These are phyloP conservation scores for Gastrolobium bilobum DNA, from an alignment of 306 rosid species.

Conservation along the genomic window DNA sequence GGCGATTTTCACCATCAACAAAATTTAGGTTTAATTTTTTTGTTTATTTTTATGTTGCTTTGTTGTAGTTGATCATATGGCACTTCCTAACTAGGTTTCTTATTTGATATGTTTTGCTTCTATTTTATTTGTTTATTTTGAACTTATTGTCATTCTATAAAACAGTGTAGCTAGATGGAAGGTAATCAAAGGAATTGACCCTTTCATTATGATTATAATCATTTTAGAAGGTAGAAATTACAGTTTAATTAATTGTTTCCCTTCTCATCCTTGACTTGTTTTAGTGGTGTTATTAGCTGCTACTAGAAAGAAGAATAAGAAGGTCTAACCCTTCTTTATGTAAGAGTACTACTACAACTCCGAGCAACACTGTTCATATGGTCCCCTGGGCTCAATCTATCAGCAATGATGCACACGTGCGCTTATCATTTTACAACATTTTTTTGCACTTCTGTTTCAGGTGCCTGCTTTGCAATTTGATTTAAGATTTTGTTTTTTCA, in stretches of 20 bases:
- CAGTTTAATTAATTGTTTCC: not conserved
- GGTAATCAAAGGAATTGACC: constrained; percentile 28
- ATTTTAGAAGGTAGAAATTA: not conserved
- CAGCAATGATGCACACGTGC: constrained; percentile 64
- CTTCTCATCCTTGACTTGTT: constrained; percentile 7
- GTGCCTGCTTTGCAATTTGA: constrained; percentile 2
- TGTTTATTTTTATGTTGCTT: not conserved
- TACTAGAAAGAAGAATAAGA: constrained; percentile 34
- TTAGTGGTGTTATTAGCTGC: not conserved
- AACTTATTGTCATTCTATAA: constrained; percentile 17
- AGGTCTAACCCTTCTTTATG: constrained; percentile 23
- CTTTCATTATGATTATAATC: constrained; percentile 36
- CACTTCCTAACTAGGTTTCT: constrained; percentile 35
- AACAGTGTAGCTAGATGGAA: not conserved
- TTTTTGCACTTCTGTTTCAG: constrained; percentile 47
- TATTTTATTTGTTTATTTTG: not conserved
- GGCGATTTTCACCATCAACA: constrained; percentile 51
- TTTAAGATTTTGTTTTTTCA: constrained; percentile 30
- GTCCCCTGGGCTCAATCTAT: constrained; percentile 61
- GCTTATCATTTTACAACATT: constrained; percentile 47
- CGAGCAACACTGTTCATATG: constrained; percentile 53
- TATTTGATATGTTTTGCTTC: constrained; percentile 12
- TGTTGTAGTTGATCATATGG: constrained; percentile 25
- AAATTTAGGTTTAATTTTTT: constrained; percentile 13
- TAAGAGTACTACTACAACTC: not conserved